These are phyloP conservation scores for Luffa aegyptiaca DNA, from an alignment of 306 rosid species.

Conservation along the genomic window DNA sequence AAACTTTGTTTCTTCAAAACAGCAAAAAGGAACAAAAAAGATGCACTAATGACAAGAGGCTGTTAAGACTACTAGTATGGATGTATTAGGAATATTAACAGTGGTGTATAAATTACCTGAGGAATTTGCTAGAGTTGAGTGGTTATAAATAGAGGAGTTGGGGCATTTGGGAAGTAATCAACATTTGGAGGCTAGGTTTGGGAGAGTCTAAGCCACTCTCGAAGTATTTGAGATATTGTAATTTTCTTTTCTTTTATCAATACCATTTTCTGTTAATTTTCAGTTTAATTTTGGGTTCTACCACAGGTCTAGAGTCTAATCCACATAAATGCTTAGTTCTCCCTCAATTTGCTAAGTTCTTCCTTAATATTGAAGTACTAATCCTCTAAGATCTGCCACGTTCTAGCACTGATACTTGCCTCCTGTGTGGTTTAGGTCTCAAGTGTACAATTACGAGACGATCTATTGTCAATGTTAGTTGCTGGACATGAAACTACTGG, in stretches of 20 bases:
- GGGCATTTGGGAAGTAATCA: neutral
- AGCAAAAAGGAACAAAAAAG: neutral
- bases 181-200: neutral
- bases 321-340: neutral
- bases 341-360: neutral
- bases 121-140: neutral
- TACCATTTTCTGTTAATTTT: neutral
- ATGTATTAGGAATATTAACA: neutral
- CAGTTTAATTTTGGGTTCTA: neutral
- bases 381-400: neutral
- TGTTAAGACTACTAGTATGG: neutral
- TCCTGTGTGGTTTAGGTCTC: constrained; percentile 47
- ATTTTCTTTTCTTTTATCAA: neutral
- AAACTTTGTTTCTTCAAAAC: neutral
- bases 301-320: neutral
- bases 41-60: neutral
- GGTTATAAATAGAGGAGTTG: neutral
- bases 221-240: neutral
- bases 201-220: neutral
- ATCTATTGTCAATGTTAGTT: constrained; percentile 83
- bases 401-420: neutral
- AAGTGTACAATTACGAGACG: constrained; percentile 81
- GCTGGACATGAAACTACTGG: constrained; percentile 98
- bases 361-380: neutral
- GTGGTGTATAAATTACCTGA: neutral